phyloP scores from a whole-genome alignment of 345 rosid genomes.

The Corchorus olitorius region DNA sequence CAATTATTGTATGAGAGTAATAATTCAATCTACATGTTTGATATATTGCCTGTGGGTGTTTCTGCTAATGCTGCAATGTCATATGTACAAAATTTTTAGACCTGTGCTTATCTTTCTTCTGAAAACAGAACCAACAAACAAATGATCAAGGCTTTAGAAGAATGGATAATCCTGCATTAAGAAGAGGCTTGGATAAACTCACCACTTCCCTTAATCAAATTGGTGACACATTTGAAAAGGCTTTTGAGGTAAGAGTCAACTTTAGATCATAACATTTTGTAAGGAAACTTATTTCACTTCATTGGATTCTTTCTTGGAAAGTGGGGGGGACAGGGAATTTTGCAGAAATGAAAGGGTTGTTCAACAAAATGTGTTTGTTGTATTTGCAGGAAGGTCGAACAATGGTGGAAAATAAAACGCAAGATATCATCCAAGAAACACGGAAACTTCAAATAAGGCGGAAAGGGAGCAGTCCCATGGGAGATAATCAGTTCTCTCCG shows the following conservation, averaged over 20 bases:
- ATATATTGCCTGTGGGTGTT: background rate
- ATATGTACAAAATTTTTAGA: background rate
- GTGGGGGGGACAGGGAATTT: background rate
- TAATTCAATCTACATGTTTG: background rate
- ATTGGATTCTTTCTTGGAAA: background rate
- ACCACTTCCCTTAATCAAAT: slow-evolving; percentile 78
- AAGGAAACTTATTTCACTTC: background rate
- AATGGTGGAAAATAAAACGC: slow-evolving; percentile 76
- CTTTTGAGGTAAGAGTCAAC: slow-evolving; percentile 56
- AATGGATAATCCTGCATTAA: slow-evolving; percentile 64
- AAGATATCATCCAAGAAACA: slow-evolving; percentile 73
- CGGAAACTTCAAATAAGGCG: slow-evolving; percentile 72
- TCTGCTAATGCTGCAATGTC: background rate
- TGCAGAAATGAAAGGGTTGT: background rate
- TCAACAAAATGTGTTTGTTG: background rate
- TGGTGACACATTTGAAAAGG: slow-evolving; percentile 90
- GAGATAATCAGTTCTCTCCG: slow-evolving; percentile 48
- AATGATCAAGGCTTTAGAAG: slow-evolving; percentile 41
- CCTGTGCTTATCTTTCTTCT: background rate
- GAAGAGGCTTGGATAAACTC: slow-evolving; percentile 75
- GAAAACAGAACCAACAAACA: slow-evolving; percentile 37
- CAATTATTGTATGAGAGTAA: background rate
- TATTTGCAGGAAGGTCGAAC: slow-evolving; percentile 79
- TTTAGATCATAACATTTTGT: background rate
- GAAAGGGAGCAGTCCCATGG: slow-evolving; percentile 52